Evolutionary conservation across 108 stramenopile genomes (phyloP), one percentile per base, ranked within the genome.

Genomic region (Chaetoceros muelleri): DNA sequence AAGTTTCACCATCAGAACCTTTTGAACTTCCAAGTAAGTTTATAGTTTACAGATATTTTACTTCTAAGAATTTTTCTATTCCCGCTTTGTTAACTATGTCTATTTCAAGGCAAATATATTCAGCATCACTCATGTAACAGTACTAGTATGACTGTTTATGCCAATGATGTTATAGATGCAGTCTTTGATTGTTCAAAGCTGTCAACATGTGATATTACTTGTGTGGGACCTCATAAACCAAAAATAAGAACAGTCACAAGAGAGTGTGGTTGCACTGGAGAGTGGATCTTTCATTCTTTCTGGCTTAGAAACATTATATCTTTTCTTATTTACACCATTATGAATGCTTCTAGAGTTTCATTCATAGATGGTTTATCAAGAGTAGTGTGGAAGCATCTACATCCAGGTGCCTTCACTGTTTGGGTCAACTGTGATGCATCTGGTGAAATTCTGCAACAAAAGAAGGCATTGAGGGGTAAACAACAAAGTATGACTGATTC

Each of bases 281-380:
- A 77, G 52, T 77, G 75, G 75, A 65, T 52, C 16, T 53, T 69
- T 44, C 75, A 77, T 52, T 73, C 72, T 0, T 49, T 72, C 22
- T 70, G 69, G 75, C 58, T 73, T 31, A 58, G 66, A 54, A 53
- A 55, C 18, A 54, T 62, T 40, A 46, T 77, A 48, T 66, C 72
- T 17, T 48, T 73, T 46, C 40, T 73, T 16, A 24, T 76, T 24
- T 77, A 66, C 53, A 22, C 57, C 16, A 57, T 61, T 30, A 71
- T 72, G 67, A 77, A 77, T 61, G 52, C 65, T 28, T 56, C 69
- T 22, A 57, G 75, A 44, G 58, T 66, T 27, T 62, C 53, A n/a
- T 65, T 77, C 19, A 46, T 73, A 29, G 55, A 71, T 30, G 75
- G 72, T 1, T 17, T 73, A 10, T 62, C 72, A 13, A 52, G 67